A percentile compares a stretch with the other conserved stretches of the same genome.
phyloP scores from a whole-genome alignment of 176 grass and related monocot species.

The Aegilops longissima region DNA sequence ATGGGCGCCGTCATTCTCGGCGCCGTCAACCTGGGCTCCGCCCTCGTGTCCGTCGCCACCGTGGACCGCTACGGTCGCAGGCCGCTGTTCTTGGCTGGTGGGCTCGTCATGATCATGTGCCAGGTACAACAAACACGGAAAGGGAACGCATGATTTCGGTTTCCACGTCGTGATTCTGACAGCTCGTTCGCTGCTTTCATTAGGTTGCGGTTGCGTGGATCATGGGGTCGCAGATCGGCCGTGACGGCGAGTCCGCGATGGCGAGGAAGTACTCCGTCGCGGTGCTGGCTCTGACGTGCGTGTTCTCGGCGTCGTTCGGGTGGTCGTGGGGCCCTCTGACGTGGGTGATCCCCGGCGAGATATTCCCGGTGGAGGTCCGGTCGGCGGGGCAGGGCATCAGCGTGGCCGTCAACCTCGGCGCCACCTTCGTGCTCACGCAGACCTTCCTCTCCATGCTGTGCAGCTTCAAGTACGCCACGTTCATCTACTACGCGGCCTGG shows the following conservation, averaged over 20 bases:
- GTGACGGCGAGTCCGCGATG: slow-evolving; percentile 36
- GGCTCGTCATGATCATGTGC: slow-evolving; percentile 46
- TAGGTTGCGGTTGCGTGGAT: slow-evolving; percentile 59
- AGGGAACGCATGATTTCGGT: not conserved
- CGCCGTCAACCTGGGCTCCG: slow-evolving; percentile 49
- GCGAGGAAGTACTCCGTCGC: slow-evolving; percentile 46
- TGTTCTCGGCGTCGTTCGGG: slow-evolving; percentile 65
- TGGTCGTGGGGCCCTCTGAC: slow-evolving; percentile 79
- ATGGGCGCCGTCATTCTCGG: slow-evolving; percentile 63
- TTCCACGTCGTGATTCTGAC: not conserved
- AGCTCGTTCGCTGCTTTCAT: not conserved
- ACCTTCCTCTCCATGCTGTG: slow-evolving; percentile 66
- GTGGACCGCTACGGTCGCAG: slow-evolving; percentile 60
- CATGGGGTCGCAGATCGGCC: slow-evolving; percentile 44
- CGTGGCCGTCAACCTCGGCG: slow-evolving; percentile 66
- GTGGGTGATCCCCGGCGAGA: slow-evolving; percentile 74
- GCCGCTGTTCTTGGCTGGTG: slow-evolving; percentile 50
- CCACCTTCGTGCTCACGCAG: slow-evolving; percentile 74
- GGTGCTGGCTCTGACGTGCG: slow-evolving; percentile 67
- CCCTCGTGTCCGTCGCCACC: slow-evolving; percentile 31
- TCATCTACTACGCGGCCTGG: slow-evolving; percentile 62
- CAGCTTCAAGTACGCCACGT: slow-evolving; percentile 59
- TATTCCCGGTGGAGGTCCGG: slow-evolving; percentile 77
- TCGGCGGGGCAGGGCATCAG: slow-evolving; percentile 68
- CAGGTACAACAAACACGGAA: slow-evolving; percentile 31